Percentiles rank a stretch among this genome's conserved stretches.
Conservation (phyloP, 2,329 filamentous ascomycete genomes). For the Ceratocystis huliohia region DNA sequence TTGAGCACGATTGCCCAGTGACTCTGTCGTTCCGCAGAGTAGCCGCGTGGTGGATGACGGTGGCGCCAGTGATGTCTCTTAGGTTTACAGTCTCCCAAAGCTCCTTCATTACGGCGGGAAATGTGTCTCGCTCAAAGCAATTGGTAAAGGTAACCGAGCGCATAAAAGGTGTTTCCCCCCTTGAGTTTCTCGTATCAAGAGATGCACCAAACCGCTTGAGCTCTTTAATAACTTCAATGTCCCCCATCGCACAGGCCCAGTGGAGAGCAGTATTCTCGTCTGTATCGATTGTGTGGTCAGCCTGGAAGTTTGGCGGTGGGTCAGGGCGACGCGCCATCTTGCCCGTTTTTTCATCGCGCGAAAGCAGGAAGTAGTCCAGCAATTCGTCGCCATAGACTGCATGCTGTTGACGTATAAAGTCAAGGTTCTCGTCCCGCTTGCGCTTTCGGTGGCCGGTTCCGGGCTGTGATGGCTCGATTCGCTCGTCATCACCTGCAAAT, state of each 20-base stretch:
- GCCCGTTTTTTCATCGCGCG: conserved; percentile 54
- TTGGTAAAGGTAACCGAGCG: conserved; percentile 93
- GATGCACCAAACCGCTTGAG: conserved; percentile 69
- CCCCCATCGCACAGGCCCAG: conserved; percentile 96
- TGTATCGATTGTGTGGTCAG: conserved; percentile 85
- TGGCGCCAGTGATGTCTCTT: conserved; percentile 68
- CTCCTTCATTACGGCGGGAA: conserved; percentile 71
- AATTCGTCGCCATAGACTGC: conserved; percentile 85
- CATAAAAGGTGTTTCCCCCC: conserved; percentile 85
- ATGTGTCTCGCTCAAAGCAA: conserved; percentile 85
- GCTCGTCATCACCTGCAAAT: conserved; percentile 72
- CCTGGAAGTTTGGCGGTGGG: conserved; percentile 73
- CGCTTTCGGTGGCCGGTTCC: conserved; percentile 45
- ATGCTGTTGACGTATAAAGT: conserved; percentile 67
- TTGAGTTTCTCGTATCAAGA: conserved; percentile 54
- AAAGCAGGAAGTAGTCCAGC: conserved; percentile 88
- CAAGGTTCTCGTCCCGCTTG: conserved; percentile 51
- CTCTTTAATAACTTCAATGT: conserved; percentile 80
- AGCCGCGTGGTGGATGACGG: conserved; percentile 88
- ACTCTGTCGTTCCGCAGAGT: conserved; percentile 70
- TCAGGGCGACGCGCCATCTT: conserved; percentile 55
- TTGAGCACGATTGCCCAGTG: conserved; percentile 74
- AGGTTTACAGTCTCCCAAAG: conserved; percentile 70
- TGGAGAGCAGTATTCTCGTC: conserved; percentile 88
- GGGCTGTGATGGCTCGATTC: conserved; percentile 45